Conservation (phyloP, 176 grass and related monocot species). For the Eremochloa ophiuroides region DNA sequence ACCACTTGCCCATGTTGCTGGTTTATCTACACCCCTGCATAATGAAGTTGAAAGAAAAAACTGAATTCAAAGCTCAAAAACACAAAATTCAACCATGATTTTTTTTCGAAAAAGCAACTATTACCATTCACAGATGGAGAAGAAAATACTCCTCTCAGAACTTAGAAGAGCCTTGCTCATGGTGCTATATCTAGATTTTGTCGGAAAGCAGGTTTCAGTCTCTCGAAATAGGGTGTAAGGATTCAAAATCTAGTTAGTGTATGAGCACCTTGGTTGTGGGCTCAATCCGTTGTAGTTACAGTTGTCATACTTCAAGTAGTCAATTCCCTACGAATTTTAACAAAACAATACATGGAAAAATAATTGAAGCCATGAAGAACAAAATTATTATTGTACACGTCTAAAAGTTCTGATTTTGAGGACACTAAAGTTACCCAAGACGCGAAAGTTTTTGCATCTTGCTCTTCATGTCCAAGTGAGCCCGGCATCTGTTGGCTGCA, state of each 20-base stretch:
- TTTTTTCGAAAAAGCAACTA: neutral
- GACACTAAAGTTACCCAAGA: constrained; percentile 27
- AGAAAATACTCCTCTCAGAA: constrained; percentile 48
- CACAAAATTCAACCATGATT: neutral
- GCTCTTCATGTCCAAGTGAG: constrained; percentile 46
- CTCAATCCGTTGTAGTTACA: neutral
- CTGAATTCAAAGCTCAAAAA: neutral
- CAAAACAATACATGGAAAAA: neutral
- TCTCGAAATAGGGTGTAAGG: neutral
- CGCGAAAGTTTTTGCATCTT: constrained; percentile 41
- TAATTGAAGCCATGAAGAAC: neutral
- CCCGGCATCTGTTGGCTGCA: constrained; percentile 51
- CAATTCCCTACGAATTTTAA: neutral
- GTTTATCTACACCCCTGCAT: constrained; percentile 42
- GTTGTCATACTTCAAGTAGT: constrained; percentile 29
- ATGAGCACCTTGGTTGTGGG: neutral
- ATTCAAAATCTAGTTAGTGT: neutral
- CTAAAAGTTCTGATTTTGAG: neutral
- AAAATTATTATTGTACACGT: neutral
- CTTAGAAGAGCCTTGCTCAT: constrained; percentile 38
- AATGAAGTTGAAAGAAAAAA: neutral
- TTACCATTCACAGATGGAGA: constrained; percentile 54
- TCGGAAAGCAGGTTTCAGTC: neutral
- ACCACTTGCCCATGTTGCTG: constrained; percentile 53
- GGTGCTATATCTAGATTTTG: constrained; percentile 20